Evolutionary conservation across 768 basidiomycete species (phyloP).

Genomic region (Exidia glandulosa): DNA sequence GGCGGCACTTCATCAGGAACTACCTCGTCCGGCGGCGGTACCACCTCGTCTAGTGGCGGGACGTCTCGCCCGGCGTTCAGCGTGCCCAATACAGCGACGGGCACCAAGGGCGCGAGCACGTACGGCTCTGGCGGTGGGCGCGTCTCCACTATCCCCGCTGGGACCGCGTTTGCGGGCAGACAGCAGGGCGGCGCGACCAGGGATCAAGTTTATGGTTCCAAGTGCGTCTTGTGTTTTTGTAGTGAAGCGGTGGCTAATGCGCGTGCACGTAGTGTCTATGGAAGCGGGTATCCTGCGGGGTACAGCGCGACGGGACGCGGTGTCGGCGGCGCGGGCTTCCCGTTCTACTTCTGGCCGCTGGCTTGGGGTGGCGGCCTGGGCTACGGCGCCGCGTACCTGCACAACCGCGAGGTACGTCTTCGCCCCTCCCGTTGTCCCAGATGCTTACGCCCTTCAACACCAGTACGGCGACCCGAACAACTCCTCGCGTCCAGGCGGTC

Average conservation of each 20-base stretch:
- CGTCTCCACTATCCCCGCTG: conserved; percentile 27
- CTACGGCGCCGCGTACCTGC: conserved; percentile 22
- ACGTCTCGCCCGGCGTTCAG: neutral
- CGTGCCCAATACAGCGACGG: neutral
- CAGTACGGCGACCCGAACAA: conserved; percentile 39
- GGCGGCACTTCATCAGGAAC: neutral
- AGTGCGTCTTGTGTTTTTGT: conserved; percentile 21
- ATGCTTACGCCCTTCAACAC: neutral
- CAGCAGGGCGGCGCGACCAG: conserved; percentile 42
- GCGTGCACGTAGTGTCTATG: conserved; percentile 33
- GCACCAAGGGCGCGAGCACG: neutral
- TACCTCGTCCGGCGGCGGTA: neutral
- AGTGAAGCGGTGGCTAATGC: neutral
- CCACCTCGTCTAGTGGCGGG: neutral
- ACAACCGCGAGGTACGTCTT: conserved; percentile 30
- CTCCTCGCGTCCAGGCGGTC: conserved; percentile 39
- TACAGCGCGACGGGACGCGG: conserved; percentile 24
- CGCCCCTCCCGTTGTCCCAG: neutral
- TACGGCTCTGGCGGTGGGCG: conserved; percentile 25
- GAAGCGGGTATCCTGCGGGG: conserved; percentile 39
- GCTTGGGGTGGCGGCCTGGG: conserved; percentile 31
- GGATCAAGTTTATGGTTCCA: conserved; percentile 30
- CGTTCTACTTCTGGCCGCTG: conserved; percentile 58
- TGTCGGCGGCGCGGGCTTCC: conserved; percentile 41
- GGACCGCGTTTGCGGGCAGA: conserved; percentile 29